Percentiles rank a stretch among this genome's conserved stretches.
Conservation (phyloP, 257 asterid species). For the Solanum chilense region DNA sequence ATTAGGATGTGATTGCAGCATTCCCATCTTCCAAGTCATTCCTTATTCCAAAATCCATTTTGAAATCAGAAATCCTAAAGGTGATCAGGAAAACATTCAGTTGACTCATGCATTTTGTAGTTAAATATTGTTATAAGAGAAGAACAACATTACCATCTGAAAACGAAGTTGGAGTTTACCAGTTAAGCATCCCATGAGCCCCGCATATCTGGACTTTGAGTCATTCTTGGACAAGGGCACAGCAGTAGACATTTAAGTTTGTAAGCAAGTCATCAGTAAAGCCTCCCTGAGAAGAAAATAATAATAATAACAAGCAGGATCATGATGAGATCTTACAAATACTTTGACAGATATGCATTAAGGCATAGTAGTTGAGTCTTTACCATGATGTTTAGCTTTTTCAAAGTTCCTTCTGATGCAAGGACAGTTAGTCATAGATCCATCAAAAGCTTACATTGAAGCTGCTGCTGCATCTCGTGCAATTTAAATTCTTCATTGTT, state of each 20-base stretch:
- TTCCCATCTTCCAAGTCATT: background rate
- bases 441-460: background rate
- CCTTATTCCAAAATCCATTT: background rate
- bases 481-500: background rate
- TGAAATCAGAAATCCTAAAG: background rate
- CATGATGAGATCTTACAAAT: background rate
- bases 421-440: background rate
- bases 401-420: background rate
- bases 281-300: background rate
- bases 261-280: background rate
- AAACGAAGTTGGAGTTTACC: background rate
- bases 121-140: background rate
- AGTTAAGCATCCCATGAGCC: background rate
- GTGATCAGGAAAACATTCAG: background rate
- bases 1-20: background rate
- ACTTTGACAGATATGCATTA: background rate
- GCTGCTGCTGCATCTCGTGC: background rate
- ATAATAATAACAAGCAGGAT: background rate
- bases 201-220: background rate
- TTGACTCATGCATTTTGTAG: background rate
- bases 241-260: background rate
- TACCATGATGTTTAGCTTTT: background rate
- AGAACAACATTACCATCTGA: background rate
- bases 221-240: background rate
- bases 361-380: background rate